Conservation (phyloP, 352 stramenopile species). For the Globisporangium nagaii region DNA sequence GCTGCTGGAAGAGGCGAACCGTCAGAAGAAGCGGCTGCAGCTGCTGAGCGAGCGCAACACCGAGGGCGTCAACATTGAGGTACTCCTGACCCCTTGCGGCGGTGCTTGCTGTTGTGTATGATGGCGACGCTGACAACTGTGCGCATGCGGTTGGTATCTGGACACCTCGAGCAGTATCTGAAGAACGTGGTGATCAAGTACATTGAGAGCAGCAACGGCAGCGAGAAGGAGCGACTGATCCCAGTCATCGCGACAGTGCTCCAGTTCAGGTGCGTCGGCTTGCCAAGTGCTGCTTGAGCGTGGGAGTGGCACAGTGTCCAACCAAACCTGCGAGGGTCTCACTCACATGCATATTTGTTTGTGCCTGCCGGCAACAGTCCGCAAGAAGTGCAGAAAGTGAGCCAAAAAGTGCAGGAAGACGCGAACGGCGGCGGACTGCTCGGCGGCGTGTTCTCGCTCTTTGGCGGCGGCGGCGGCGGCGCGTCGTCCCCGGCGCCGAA, state of each 20-base stretch:
- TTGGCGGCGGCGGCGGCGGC: conserved; percentile 27
- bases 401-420: conserved; percentile 27
- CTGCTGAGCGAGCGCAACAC: conserved; percentile 33
- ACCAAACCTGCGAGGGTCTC: not conserved
- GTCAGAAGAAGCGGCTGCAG: conserved; percentile 53
- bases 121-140: too few relatives aligned
- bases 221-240: conserved; percentile 73
- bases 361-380: conserved; percentile 18
- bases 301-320: too few relatives aligned
- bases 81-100: too few relatives aligned
- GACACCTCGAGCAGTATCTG: conserved; percentile 59
- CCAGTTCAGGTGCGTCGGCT: conserved; percentile 51
- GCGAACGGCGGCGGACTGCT: conserved; percentile 39
- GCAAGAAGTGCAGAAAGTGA: conserved; percentile 56
- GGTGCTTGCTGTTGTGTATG: not conserved
- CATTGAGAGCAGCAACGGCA: conserved; percentile 66
- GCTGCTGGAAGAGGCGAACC: conserved; percentile 42
- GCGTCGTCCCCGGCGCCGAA: conserved; percentile 33
- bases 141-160: too few relatives aligned
- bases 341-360: not conserved
- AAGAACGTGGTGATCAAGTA: conserved; percentile 87
- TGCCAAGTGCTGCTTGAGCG: too few relatives aligned
- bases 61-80: conserved; percentile 61
- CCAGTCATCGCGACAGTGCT: conserved; percentile 72
- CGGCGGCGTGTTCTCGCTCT: conserved; percentile 72